Base-by-base conservation (phyloP, 768 basidiomycete species). In the Suillus decipiens region DNA sequence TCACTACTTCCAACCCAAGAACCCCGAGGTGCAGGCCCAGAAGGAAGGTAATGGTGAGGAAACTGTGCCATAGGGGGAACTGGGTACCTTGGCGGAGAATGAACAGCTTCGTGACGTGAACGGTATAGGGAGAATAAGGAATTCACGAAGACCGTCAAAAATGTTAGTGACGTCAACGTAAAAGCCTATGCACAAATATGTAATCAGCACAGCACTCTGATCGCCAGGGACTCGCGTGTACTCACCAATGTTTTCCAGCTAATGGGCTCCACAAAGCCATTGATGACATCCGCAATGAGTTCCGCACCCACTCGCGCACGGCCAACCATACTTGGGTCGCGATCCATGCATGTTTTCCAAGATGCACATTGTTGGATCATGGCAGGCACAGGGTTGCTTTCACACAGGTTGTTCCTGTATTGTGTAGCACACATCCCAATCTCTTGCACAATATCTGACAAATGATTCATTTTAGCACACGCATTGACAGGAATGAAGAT, bases 271-370 rank as follows among this genome's bases (percentile, higher is more conserved):
- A 99, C 92, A 72, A 99, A 99, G 1, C 93, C 89, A 73, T 98
- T 97, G 65, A 98, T 89, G 50, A 98, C 91, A 72, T 97, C 96
- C 59, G 94, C 96, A 75, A 99, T 89, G 62, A 97, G 87, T 81
- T 98, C 95, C 62, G 96, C 95, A 50, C 92, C 89, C 67, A 99
- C 90, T 69, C 86, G 88, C 63, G 95, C 93, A 63, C 94, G 90
- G 1, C 94, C 94, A 47, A 96, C 86, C 45, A 89, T 88, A 22
- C 89, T 87, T 61, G 96, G 94, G 80, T 98, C 96, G 63, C 93
- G 89, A 76, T 91, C 89, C 96, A 97, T 96, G 73, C 95, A 98
- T 6, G 86, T 85, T 71, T 96, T 92, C 96, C 96, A 99, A 64
- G 84, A 85, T 54, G 84, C 84, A 75, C 96, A 99, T 73, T 91